Evolutionary conservation across 1,284 basidiomycete species (phyloP), one percentile per base, ranked within the genome.

Genomic region (Cryptococcus depauperatus): DNA sequence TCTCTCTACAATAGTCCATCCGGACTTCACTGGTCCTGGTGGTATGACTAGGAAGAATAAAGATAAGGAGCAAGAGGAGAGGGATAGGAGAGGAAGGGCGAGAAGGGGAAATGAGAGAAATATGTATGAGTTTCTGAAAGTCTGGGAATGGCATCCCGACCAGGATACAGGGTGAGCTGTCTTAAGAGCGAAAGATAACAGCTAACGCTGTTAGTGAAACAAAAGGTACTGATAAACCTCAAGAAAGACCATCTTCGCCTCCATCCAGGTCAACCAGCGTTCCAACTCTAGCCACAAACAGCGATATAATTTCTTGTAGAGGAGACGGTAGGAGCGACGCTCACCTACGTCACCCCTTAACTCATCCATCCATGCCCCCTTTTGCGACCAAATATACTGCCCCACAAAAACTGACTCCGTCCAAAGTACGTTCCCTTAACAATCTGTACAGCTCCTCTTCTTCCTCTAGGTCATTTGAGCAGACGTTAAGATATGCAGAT

Each of bases 141-240:
- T 92, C 48, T 84, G 90, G 69, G 88, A 82, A 9, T 92, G 89
- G 89, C 61, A 69, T 54, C 38, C 58, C 14, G 35, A 37, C 7
- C 19, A 37, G 4, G 35, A 37, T 10, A 22, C 21, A 14, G 35
- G 35, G 10, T 14, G 21, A 37, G 16, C 5, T 18, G 6, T n/a
- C n/a, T n/a, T n/a, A n/a, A n/a, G n/a, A n/a, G n/a, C n/a, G n/a
- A n/a, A n/a, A n/a, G n/a, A n/a, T n/a, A n/a, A n/a, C n/a, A n/a
- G n/a, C n/a, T n/a, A n/a, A n/a, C n/a, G n/a, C n/a, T n/a, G n/a
- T n/a, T n/a, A n/a, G n/a, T n/a, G n/a, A n/a, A n/a, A n/a, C n/a
- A n/a, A n/a, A n/a, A n/a, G n/a, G n/a, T n/a, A n/a, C n/a, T n/a
- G n/a, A n/a, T n/a, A n/a, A n/a, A n/a, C n/a, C n/a, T n/a, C n/a